Evolutionary conservation across 2,329 filamentous ascomycete genomes (phyloP).

Genomic region (Penicillium sp.): DNA sequence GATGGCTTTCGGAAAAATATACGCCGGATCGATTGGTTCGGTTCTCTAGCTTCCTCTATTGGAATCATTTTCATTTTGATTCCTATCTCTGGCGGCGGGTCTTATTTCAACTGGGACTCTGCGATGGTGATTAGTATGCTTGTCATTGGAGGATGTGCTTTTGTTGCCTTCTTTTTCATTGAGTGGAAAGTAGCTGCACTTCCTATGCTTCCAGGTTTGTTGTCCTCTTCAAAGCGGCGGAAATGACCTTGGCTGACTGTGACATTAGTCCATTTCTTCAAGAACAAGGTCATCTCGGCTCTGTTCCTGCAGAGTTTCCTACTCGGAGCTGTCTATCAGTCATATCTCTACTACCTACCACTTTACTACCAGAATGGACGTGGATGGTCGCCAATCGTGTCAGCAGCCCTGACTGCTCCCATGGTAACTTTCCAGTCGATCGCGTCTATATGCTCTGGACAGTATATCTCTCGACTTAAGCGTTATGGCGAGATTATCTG

Average conservation of each 20-base stretch:
- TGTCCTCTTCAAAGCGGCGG: not conserved
- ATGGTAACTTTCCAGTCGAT: slow-evolving; percentile 49
- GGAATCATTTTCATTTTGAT: slow-evolving; percentile 62
- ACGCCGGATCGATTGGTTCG: slow-evolving; percentile 59
- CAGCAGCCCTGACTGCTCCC: slow-evolving; percentile 53
- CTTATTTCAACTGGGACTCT: slow-evolving; percentile 57
- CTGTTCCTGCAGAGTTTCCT: slow-evolving; percentile 61
- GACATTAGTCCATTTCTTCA: slow-evolving; percentile 49
- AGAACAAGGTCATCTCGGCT: slow-evolving; percentile 51
- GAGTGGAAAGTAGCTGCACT: slow-evolving; percentile 57
- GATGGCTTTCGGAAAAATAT: slow-evolving; percentile 49
- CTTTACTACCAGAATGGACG: slow-evolving; percentile 61
- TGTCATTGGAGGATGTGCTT: slow-evolving; percentile 46
- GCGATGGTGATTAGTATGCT: slow-evolving; percentile 62
- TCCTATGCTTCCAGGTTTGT: slow-evolving; percentile 56
- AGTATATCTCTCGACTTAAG: slow-evolving; percentile 57
- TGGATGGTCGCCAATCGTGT: slow-evolving; percentile 44
- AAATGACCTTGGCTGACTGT: slow-evolving; percentile 5
- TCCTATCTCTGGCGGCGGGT: slow-evolving; percentile 61
- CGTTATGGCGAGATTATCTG: slow-evolving; percentile 62
- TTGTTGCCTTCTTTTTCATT: slow-evolving; percentile 52
- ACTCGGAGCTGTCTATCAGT: slow-evolving; percentile 59
- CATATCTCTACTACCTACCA: slow-evolving; percentile 60
- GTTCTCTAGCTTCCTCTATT: slow-evolving; percentile 54
- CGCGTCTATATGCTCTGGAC: slow-evolving; percentile 47